Conservation (phyloP, 768 basidiomycete species). For the Mycena amicta region DNA sequence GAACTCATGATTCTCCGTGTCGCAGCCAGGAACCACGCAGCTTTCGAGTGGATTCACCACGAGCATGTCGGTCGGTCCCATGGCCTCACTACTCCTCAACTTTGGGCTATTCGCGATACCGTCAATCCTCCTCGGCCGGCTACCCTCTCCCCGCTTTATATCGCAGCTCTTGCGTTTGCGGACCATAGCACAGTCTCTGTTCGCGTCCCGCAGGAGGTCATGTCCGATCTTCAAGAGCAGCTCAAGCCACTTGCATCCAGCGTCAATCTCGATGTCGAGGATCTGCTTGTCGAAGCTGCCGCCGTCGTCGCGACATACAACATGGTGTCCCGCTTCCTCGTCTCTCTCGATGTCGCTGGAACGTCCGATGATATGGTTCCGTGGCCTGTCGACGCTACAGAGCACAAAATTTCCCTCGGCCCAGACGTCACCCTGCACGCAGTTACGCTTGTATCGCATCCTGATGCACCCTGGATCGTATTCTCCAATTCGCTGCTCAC, state of each 20-base stretch:
- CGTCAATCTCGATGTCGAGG: conserved; percentile 35
- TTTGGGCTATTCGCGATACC: conserved; percentile 56
- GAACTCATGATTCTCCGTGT: conserved; percentile 58
- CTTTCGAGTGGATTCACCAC: conserved; percentile 62
- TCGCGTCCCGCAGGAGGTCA: conserved; percentile 44
- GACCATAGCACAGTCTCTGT: conserved; percentile 58
- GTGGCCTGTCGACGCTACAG: conserved; percentile 51
- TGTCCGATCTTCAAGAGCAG: conserved; percentile 41
- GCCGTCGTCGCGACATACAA: conserved; percentile 61
- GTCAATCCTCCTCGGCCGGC: conserved; percentile 41
- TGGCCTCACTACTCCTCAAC: conserved; percentile 56
- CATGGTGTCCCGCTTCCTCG: conserved; percentile 70
- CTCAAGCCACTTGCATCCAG: conserved; percentile 32
- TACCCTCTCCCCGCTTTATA: conserved; percentile 49
- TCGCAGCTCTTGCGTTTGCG: conserved; percentile 56
- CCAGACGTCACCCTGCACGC: conserved; percentile 44
- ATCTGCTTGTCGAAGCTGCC: conserved; percentile 56
- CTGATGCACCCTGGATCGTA: conserved; percentile 51
- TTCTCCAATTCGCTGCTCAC: conserved; percentile 56
- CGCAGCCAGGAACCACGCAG: conserved; percentile 51
- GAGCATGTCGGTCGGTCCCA: conserved; percentile 50
- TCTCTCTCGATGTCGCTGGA: conserved; percentile 63
- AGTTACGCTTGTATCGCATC: conserved; percentile 40
- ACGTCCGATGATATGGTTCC: conserved; percentile 47
- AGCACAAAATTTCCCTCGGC: conserved; percentile 45